A percentile compares a stretch with the other conserved stretches of the same genome.
phyloP scores from a whole-genome alignment of 1,139 yeast genomes.

The Blastobotrys malaysiensis region DNA sequence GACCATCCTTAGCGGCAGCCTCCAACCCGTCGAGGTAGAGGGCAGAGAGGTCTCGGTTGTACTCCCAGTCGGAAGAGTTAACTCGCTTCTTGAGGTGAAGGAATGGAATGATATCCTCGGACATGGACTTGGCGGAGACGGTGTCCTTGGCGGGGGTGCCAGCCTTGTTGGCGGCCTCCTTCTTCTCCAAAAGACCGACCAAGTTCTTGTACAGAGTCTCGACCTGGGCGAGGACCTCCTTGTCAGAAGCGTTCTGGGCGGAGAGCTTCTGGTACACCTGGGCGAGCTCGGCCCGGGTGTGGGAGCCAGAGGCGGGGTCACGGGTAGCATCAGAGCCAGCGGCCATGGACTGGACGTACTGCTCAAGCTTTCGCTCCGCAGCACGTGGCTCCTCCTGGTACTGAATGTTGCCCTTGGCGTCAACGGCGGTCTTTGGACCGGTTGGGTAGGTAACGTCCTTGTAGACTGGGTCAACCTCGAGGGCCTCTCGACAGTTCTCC shows the following conservation, averaged over 20 bases:
- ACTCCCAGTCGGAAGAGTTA: slow-evolving; percentile 72
- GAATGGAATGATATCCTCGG: slow-evolving; percentile 85
- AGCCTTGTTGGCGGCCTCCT: slow-evolving; percentile 43
- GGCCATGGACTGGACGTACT: slow-evolving; percentile 95
- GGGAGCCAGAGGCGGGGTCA: slow-evolving; percentile 55
- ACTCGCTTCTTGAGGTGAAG: slow-evolving; percentile 80
- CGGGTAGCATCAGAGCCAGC: slow-evolving; percentile 81
- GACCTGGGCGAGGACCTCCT: slow-evolving; percentile 65
- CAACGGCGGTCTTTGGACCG: slow-evolving; percentile 88
- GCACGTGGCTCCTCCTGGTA: slow-evolving; percentile 86
- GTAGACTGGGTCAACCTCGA: slow-evolving; percentile 79
- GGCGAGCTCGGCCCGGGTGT: slow-evolving; percentile 67
- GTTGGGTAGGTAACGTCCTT: slow-evolving; percentile 93
- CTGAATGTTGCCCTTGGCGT: slow-evolving; percentile 77
- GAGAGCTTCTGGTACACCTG: slow-evolving; percentile 77
- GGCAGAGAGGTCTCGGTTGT: slow-evolving; percentile 73
- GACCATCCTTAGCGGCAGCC: slow-evolving; percentile 85
- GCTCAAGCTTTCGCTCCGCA: slow-evolving; percentile 89
- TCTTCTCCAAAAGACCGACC: slow-evolving; percentile 68
- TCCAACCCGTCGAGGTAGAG: slow-evolving; percentile 85
- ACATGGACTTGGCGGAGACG: slow-evolving; percentile 25
- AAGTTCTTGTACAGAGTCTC: slow-evolving; percentile 76
- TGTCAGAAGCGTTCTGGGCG: slow-evolving; percentile 53
- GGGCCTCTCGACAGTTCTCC: slow-evolving; percentile 89
- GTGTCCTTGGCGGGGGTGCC: slow-evolving; percentile 30